Base-by-base conservation (phyloP, 306 rosid species). In the Morella rubra region DNA sequence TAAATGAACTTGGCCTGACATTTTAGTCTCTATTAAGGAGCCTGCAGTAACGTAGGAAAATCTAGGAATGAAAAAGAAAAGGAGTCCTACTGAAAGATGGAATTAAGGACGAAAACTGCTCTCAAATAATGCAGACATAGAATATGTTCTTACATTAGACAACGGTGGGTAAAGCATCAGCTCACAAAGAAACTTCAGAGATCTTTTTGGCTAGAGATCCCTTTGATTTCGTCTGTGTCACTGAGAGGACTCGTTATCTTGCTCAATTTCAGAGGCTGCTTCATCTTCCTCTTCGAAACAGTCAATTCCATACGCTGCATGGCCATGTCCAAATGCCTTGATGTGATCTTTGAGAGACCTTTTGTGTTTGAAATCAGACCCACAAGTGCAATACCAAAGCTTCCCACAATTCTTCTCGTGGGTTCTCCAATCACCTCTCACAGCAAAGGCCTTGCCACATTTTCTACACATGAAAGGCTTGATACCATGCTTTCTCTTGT, bases 331-430 rank as follows among this genome's bases (percentile, higher is more conserved):
- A 84, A 93, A 93, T 0, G 98, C 97, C 81, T 91, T 93, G 80
- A 91, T 82, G 73, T 93, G 98, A 77, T 93, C 98, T 46, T 91
- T 93, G 62, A 93, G 91, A 50, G 98, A 93, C 40, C 98, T 90
- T 44, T 93, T 93, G 78, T 93, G 98, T 85, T 91, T 93, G 71
- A 93, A 93, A 77, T 93, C 98, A 3, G 98, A 93, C 0, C 98
- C 98, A 80, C 98, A 93, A 72, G 91, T 84, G 83, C 98, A 93
- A 83, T 93, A 90, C 98, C 98, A 93, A 3, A 93, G 90, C 81
- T 91, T 93, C 20, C 98, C 98, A 77, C 98, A 93, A 19, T 93
- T 93, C 89, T 93, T 93, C 89, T 93, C 98, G 55, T 93, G 98
- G 24, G 98, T 93, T 78, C 98, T 89, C 98, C 98, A 93, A 62